phyloP scores from a whole-genome alignment of 306 rosid genomes.

The Vachellia collinsii region DNA sequence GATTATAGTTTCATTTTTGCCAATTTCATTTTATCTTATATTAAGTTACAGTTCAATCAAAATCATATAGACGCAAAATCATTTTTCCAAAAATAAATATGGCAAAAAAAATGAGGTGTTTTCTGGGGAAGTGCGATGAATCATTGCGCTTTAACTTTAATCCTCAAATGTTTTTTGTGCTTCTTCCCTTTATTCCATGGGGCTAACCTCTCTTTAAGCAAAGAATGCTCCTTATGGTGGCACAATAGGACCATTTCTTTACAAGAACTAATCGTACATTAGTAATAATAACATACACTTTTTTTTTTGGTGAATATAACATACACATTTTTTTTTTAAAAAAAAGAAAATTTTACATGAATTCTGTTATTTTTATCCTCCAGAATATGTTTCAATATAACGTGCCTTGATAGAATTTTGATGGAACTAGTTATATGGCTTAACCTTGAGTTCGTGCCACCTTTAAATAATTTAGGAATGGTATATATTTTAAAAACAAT shows the following conservation, averaged over 20 bases:
- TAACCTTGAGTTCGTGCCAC: no score
- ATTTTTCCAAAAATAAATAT: background rate
- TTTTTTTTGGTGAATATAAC: background rate
- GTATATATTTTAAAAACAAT: no score
- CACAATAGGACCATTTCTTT: slow-evolving; percentile 46
- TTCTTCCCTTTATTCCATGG: slow-evolving; percentile 71
- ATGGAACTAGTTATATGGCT: no score
- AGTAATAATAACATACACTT: background rate
- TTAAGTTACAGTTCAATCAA: no score
- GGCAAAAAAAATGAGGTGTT: background rate
- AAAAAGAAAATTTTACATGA: background rate
- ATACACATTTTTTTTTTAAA: no score
- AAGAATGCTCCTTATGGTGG: slow-evolving; percentile 72
- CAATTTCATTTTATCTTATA: no score
- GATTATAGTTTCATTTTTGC: no score
- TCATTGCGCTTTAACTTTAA: slow-evolving; percentile 52
- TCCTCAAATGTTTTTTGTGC: slow-evolving; percentile 44
- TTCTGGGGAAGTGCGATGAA: background rate
- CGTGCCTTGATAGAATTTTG: no score
- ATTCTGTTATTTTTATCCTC: no score
- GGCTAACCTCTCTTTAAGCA: slow-evolving; percentile 82
- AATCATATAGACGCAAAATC: no score
- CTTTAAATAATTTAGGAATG: no score
- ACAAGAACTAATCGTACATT: background rate
- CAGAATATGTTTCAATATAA: no score